Evolutionary conservation across 352 stramenopile genomes (phyloP).

Genomic region (Pythium scleroteichum): DNA sequence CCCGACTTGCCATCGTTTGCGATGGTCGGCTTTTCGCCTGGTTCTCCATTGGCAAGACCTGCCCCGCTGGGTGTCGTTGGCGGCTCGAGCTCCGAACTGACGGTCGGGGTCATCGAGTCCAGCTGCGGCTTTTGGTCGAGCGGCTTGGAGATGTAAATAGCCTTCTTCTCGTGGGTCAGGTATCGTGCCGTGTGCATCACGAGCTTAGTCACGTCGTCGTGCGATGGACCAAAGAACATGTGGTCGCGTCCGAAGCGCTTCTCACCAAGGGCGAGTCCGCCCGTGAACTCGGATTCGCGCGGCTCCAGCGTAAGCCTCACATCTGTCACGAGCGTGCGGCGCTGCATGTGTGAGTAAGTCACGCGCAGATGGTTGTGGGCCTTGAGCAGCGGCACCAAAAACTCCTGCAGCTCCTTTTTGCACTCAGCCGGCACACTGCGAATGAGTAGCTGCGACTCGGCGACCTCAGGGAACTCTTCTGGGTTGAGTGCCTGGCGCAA

Average conservation of each 20-base stretch:
- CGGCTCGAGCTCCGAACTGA: constrained; percentile 26
- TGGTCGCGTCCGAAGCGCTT: constrained; percentile 73
- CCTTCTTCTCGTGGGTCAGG: constrained; percentile 60
- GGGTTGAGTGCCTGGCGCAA: constrained; percentile 51
- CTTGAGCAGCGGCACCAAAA: constrained; percentile 73
- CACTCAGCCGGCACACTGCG: constrained; percentile 49
- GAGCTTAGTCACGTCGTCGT: constrained; percentile 67
- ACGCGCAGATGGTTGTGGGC: constrained; percentile 65
- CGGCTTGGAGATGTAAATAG: constrained; percentile 73
- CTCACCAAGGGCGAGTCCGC: constrained; percentile 47
- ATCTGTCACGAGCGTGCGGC: constrained; percentile 74
- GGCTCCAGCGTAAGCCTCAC: constrained; percentile 79
- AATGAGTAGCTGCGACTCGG: constrained; percentile 76
- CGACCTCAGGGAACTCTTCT: constrained; percentile 38
- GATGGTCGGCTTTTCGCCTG: not conserved
- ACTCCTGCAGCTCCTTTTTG: constrained; percentile 59
- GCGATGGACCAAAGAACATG: constrained; percentile 62
- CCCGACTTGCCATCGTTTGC: constrained; percentile 5
- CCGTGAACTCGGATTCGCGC: constrained; percentile 62
- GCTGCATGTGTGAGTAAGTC: constrained; percentile 67
- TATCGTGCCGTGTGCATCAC: constrained; percentile 60
- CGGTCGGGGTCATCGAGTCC: constrained; percentile 3
- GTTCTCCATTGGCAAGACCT: too few relatives aligned
- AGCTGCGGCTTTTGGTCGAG: constrained; percentile 27
- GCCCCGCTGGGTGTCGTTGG: constrained; percentile 8